Evolutionary conservation across 306 rosid species (phyloP).

Genomic region (Echinosophora koreensis): DNA sequence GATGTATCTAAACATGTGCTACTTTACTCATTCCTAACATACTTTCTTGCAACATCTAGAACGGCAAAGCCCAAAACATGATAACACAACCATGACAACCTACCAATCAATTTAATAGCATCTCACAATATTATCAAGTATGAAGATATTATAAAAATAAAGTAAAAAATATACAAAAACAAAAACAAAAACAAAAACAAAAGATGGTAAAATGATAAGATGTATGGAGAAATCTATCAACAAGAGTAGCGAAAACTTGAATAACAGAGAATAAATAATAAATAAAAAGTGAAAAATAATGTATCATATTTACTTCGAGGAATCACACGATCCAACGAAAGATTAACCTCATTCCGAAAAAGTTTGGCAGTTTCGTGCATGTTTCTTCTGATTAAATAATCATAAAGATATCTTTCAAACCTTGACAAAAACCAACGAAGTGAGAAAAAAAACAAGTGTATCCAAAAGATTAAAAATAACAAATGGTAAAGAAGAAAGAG

Average conservation of each 20-base stretch:
- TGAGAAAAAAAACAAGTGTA: no score
- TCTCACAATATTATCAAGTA: not conserved
- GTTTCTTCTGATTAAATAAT: conserved; percentile 40
- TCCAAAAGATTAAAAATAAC: not conserved
- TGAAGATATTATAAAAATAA: not conserved
- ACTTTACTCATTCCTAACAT: not conserved
- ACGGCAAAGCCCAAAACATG: not conserved
- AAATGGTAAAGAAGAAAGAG: no score
- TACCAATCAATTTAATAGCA: not conserved
- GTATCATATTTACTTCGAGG: not conserved
- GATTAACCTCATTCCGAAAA: conserved; percentile 39
- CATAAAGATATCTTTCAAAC: conserved; percentile 46
- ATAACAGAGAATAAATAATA: not conserved
- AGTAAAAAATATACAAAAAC: no score
- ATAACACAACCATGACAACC: not conserved
- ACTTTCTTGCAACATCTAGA: not conserved
- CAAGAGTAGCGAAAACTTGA: not conserved
- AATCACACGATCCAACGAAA: not conserved
- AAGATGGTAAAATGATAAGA: no score
- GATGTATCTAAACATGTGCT: no score
- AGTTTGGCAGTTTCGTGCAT: conserved; percentile 42
- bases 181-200: no score
- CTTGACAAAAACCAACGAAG: not conserved
- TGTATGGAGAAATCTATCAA: not conserved
- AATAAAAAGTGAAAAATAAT: no score